A percentile compares a stretch with the other conserved stretches of the same genome.
phyloP scores from a whole-genome alignment of 148 eudicot genomes.

The Salicornia ramosissima region DNA sequence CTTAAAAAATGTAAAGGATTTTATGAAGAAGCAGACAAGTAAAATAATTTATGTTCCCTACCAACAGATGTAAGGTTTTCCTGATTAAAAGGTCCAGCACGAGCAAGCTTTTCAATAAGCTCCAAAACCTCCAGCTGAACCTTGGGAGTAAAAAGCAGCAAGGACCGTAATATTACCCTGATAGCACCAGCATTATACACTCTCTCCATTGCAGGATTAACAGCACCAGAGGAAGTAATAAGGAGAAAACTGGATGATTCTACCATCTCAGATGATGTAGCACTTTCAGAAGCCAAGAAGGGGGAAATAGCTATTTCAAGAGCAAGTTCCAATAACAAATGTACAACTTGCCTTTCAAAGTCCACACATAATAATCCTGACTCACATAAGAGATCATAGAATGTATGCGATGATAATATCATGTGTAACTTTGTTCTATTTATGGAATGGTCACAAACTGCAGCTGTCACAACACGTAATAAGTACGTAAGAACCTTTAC shows the following conservation, averaged over 20 bases:
- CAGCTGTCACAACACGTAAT: constrained; percentile 81
- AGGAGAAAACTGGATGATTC: constrained; percentile 59
- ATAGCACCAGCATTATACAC: constrained; percentile 90
- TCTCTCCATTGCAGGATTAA: constrained; percentile 63
- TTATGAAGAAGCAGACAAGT: constrained; percentile 11
- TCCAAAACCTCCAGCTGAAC: constrained; percentile 83
- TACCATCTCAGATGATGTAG: constrained; percentile 26
- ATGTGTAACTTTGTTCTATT: constrained; percentile 71
- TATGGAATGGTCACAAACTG: constrained; percentile 67
- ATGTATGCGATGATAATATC: constrained; percentile 68
- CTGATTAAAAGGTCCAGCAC: constrained; percentile 83
- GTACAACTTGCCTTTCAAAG: constrained; percentile 88
- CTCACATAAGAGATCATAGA: constrained; percentile 83
- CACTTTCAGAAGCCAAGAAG: constrained; percentile 51
- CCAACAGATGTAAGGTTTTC: constrained; percentile 95
- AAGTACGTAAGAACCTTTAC: constrained; percentile 71
- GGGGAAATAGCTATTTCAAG: constrained; percentile 89
- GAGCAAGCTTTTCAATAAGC: constrained; percentile 83
- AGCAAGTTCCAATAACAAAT: constrained; percentile 86
- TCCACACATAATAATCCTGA: constrained; percentile 84
- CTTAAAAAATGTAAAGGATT: constrained; percentile 11
- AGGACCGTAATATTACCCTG: constrained; percentile 71
- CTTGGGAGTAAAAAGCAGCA: constrained; percentile 97
- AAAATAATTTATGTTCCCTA: constrained; percentile 29
- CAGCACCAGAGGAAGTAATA: constrained; percentile 56